Evolutionary conservation across 2,329 filamentous ascomycete genomes (phyloP).

Genomic region (Canariomyces notabilis): DNA sequence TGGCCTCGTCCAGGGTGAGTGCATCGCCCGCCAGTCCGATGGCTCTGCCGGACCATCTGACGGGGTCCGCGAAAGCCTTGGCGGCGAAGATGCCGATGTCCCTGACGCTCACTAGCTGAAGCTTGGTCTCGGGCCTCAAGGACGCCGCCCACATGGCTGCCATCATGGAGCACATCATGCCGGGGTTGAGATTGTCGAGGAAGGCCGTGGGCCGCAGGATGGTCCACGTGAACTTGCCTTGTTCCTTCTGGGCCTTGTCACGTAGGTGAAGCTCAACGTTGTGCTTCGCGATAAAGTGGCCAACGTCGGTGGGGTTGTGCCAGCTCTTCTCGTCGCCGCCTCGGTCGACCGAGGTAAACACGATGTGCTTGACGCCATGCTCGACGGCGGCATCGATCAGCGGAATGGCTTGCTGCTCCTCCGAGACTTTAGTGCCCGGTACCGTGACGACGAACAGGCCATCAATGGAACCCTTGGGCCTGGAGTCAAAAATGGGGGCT

Average conservation of each 20-base stretch:
- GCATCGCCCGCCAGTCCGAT: slow-evolving; percentile 33
- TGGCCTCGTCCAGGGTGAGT: slow-evolving; percentile 31
- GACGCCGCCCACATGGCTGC: slow-evolving; percentile 29
- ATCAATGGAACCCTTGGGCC: slow-evolving; percentile 28
- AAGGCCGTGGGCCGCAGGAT: slow-evolving; percentile 38
- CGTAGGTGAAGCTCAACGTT: slow-evolving; percentile 55
- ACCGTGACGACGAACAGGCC: slow-evolving; percentile 33
- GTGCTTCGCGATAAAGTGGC: slow-evolving; percentile 43
- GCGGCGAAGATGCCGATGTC: slow-evolving; percentile 38
- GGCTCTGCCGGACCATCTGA: slow-evolving; percentile 29
- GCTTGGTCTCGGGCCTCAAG: slow-evolving; percentile 26
- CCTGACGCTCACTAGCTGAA: slow-evolving; percentile 35
- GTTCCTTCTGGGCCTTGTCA: slow-evolving; percentile 25
- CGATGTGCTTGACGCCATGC: slow-evolving; percentile 30
- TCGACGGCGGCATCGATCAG: slow-evolving; percentile 33
- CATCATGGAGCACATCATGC: slow-evolving; percentile 30
- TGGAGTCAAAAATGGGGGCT: slow-evolving; percentile 31
- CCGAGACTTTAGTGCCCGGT: slow-evolving; percentile 25
- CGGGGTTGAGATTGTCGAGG: slow-evolving; percentile 37
- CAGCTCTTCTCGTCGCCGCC: slow-evolving; percentile 29
- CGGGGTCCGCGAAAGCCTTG: slow-evolving; percentile 28
- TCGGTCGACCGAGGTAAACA: slow-evolving; percentile 30
- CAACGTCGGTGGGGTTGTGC: slow-evolving; percentile 26
- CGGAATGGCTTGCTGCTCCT: slow-evolving; percentile 33
- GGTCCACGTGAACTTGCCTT: slow-evolving; percentile 32